phyloP scores from a whole-genome alignment of 768 basidiomycete species.

The Chalciporus chontae region DNA sequence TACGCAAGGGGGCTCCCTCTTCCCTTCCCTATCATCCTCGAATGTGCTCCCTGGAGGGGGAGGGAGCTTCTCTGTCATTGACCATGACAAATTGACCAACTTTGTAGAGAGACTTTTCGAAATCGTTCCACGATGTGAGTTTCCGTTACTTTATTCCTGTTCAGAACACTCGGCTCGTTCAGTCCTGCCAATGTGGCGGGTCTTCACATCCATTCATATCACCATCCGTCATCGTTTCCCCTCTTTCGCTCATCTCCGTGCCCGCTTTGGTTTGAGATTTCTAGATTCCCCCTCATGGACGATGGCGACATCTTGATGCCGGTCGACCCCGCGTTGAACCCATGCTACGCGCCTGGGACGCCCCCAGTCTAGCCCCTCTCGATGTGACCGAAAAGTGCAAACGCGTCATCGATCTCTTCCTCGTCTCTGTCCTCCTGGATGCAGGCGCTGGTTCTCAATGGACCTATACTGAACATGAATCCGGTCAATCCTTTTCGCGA shows the following conservation, averaged over 20 bases:
- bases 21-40: not conserved
- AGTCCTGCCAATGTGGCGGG: slow-evolving; percentile 4
- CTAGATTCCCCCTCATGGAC: slow-evolving; percentile 83
- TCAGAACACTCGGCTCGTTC: not conserved
- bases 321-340: slow-evolving; percentile 61
- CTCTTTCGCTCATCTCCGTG: not conserved
- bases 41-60: not conserved
- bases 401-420: slow-evolving; percentile 83
- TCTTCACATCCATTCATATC: not conserved
- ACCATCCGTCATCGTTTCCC: not conserved
- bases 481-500: slow-evolving; percentile 52
- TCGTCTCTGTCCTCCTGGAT: slow-evolving; percentile 89
- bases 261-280: not conserved
- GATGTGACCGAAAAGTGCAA: slow-evolving; percentile 59
- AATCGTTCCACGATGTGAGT: slow-evolving; percentile 59
- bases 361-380: slow-evolving; percentile 32
- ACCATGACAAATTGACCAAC: slow-evolving; percentile 7
- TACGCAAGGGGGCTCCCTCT: not conserved
- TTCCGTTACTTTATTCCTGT: not conserved
- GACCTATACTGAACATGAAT: slow-evolving; percentile 64
- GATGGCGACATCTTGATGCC: slow-evolving; percentile 86
- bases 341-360: slow-evolving; percentile 55
- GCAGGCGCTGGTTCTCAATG: slow-evolving; percentile 88
- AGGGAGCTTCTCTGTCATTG: not conserved
- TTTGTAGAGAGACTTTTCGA: slow-evolving; percentile 74